Evolutionary conservation across 352 stramenopile species (phyloP), one percentile per base, ranked within the genome.

Genomic region (Pythium monospermum): DNA sequence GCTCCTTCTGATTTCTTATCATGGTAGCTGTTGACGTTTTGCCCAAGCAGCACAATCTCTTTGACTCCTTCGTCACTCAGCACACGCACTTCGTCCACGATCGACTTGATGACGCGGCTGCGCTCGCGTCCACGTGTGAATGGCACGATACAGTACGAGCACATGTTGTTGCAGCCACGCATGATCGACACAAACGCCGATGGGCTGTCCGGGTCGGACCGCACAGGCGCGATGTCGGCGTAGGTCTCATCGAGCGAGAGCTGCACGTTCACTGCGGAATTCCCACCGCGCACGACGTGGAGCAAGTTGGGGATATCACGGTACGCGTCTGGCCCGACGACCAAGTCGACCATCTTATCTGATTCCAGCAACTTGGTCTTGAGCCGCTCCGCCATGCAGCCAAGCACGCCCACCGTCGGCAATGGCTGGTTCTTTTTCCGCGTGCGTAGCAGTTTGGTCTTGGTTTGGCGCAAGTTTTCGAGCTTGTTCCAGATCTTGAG

Each of bases 21-120:
- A 68, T 99, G 95, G 69, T 99, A 99, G 47, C 88, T 98, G 74
- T 99, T 99, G 37, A 99, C 97, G 71, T 99, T 99, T 72, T 99
- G 97, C 32, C 97, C 97, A n/a, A 99, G 76, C 27, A 99, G 74
- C 44, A 97, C 88, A 13, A 99, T 83, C 65, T 99, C 97, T 64
- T 98, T 98, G 18, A 99, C 86, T 39, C 90, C 93, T 40, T 97
- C 69, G 52, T 95, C 76, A 13, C 85, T 65, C 40, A 99, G 68
- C 16, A 76, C 49, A 38, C 68, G 71, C 37, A 98, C 95, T 69
- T 99, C 97, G 36, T 96, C 83, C 3, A 99, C 66, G 38, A 99
- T 98, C 47, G 83, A 98, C 16, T 69, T 52, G 18, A 99, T 79
- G 33, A 91, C 80, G 21, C 82, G 82, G 53, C 79, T 91, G 40